phyloP scores from a whole-genome alignment of 2,329 filamentous ascomycete genomes.

The Pseudogymnoascus sp. region DNA sequence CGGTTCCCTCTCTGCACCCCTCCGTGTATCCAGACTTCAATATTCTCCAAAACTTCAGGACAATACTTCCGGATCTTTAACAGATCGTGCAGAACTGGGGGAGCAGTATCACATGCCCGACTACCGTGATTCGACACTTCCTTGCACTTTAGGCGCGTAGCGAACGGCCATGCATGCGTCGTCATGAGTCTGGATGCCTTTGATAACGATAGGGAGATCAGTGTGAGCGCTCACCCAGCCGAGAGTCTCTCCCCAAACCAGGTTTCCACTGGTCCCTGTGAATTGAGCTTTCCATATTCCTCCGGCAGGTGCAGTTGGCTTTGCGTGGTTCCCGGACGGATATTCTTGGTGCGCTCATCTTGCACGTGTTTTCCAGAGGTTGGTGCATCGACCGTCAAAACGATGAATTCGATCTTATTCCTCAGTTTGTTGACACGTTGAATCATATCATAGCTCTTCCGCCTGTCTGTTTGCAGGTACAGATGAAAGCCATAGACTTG shows the following conservation, averaged over 20 bases:
- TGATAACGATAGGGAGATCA: constrained; percentile 51
- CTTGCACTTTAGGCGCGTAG: constrained; percentile 34
- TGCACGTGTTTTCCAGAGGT: constrained; percentile 47
- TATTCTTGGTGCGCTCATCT: constrained; percentile 38
- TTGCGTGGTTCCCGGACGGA: constrained; percentile 42
- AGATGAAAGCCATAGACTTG: constrained; percentile 48
- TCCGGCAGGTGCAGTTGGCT: constrained; percentile 30
- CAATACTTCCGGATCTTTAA: constrained; percentile 13
- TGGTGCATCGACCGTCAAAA: constrained; percentile 52
- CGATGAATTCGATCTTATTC: constrained; percentile 41
- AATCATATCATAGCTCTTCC: constrained; percentile 44
- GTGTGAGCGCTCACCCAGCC: constrained; percentile 54
- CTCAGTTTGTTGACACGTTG: constrained; percentile 33
- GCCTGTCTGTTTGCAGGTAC: constrained; percentile 50
- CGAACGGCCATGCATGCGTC: constrained; percentile 56
- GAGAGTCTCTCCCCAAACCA: constrained; percentile 58
- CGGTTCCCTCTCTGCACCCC: constrained; percentile 13
- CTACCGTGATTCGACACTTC: constrained; percentile 69
- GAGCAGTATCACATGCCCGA: constrained; percentile 41
- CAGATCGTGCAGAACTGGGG: constrained; percentile 49
- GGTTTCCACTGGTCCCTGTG: constrained; percentile 45
- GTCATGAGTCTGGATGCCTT: constrained; percentile 58
- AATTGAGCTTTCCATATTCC: constrained; percentile 49
- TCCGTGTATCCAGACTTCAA: constrained; percentile 13
- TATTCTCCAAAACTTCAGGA: constrained; percentile 15